Base-by-base conservation (phyloP, 768 basidiomycete genomes). In the Mycena leptocephala region DNA sequence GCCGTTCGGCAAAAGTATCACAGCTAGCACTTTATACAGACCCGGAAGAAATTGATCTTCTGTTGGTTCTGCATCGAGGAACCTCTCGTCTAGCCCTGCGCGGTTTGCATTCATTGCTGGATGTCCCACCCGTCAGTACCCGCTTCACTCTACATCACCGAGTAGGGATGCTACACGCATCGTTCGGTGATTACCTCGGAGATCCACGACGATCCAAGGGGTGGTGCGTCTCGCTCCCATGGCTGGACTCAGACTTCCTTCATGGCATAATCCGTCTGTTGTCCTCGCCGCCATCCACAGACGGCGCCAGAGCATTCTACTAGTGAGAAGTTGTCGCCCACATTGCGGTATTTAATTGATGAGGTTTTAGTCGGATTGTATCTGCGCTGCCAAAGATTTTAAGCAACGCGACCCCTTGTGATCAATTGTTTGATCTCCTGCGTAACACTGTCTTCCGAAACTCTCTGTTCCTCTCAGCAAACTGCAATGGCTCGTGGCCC, bases 1-100 rank as follows among this genome's bases (percentile, higher is more conserved):
- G 35, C 10, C 30, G 39, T 64, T 46, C 61, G 58, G 56, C 39
- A 32, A 37, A 30, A 18, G 0, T 18, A 6, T n/a, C n/a, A n/a
- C n/a, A n/a, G n/a, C n/a, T n/a, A 26, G 11, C 39, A 6, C 13
- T 26, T 5, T 3, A 16, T 7, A 30, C 30, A n/a, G 58, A 43
- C 41, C 58, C 70, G 10, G 70, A 72, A 28, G 61, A 63, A 32
- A 64, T 72, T 39, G 70, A 72, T 55, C 18, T 56, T 8, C 32
- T 72, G 24, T 26, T 65, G 58, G 35, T 32, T 11, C 24, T 62
- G 4, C 37, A 4, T 30, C 62, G 32, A 11, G 70, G 70, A n/a
- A 72, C 35, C 32, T 63, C 61, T 63, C 61, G 70, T 1, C 51
- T 61, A 1, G 32, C 33, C 1, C 37, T 70, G 41, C 70, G 24